Conservation (phyloP, 768 basidiomycete species). For the Jaapia argillacea region DNA sequence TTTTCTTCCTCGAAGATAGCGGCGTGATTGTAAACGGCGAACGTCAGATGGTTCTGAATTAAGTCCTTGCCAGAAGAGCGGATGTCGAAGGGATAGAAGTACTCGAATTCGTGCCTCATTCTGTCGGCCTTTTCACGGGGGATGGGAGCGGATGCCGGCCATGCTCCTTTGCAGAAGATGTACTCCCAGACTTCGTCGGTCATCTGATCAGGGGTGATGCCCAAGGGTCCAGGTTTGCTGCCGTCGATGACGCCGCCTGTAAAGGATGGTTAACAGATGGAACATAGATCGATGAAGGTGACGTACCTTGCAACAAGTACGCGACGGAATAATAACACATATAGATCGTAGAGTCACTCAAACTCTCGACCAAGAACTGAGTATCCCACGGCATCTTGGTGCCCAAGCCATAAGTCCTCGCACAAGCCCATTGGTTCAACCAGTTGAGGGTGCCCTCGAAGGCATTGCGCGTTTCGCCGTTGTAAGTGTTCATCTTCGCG, state of each 20-base stretch:
- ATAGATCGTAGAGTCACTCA: slow-evolving; percentile 97
- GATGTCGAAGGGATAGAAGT: slow-evolving; percentile 98
- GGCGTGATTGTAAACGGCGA: slow-evolving; percentile 91
- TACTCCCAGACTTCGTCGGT: slow-evolving; percentile 98
- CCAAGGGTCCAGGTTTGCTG: slow-evolving; percentile 66
- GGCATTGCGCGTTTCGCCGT: slow-evolving; percentile 81
- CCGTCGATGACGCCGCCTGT: slow-evolving; percentile 71
- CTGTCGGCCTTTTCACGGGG: slow-evolving; percentile 69
- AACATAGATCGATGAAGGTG: background rate
- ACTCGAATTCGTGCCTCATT: slow-evolving; percentile 85
- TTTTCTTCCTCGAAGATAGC: slow-evolving; percentile 85
- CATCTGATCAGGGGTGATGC: slow-evolving; percentile 85
- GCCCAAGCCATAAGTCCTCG: slow-evolving; percentile 93
- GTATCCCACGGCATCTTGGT: slow-evolving; percentile 96
- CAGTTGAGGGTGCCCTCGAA: slow-evolving; percentile 90
- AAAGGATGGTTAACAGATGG: slow-evolving; percentile 6
- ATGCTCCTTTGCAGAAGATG: slow-evolving; percentile 70
- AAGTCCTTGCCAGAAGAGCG: slow-evolving; percentile 98
- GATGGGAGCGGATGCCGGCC: slow-evolving; percentile 57
- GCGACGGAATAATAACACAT: slow-evolving; percentile 97
- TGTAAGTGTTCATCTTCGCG: slow-evolving; percentile 83
- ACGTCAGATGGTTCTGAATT: slow-evolving; percentile 91
- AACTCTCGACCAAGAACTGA: slow-evolving; percentile 90
- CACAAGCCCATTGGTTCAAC: slow-evolving; percentile 99
- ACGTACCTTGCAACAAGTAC: slow-evolving; percentile 82